Conservation (phyloP, 2,329 filamentous ascomycete genomes). For the Fusarium robinianum region DNA sequence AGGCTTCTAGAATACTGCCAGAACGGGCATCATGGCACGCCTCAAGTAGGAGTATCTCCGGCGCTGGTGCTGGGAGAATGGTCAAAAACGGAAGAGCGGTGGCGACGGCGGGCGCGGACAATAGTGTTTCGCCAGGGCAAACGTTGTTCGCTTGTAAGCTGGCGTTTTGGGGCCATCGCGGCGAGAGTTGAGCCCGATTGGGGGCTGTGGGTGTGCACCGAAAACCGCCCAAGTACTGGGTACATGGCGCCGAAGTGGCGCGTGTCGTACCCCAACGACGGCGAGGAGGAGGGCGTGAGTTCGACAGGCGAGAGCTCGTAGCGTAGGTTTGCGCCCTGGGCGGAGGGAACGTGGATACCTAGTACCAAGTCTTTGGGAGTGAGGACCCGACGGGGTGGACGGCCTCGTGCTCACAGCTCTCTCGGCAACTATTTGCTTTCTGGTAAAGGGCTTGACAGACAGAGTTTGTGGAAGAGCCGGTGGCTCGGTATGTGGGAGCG, state of each 20-base stretch:
- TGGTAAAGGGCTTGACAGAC: conserved; percentile 17
- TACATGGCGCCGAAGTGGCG: conserved; percentile 17
- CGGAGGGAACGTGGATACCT: conserved; percentile 12
- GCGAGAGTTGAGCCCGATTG: conserved; percentile 1
- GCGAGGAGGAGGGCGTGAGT: conserved; percentile 23
- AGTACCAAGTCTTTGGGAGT: conserved; percentile 18
- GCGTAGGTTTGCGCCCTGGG: conserved; percentile 20
- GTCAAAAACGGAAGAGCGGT: conserved; percentile 10
- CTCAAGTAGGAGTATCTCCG: conserved; percentile 13
- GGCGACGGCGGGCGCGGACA: conserved; percentile 5
- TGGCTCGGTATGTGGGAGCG: conserved; percentile 25
- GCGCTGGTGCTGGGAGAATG: conserved; percentile 5
- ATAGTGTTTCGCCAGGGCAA: conserved; percentile 24
- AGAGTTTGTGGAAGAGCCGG: conserved; percentile 31
- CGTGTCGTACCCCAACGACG: conserved; percentile 4
- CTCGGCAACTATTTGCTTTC: conserved; percentile 20
- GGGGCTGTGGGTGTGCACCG: conserved; percentile 18
- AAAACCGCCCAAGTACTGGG: conserved; percentile 25
- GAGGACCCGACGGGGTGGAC: conserved; percentile 18
- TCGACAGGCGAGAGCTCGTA: conserved; percentile 8
- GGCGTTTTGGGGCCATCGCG: conserved; percentile 8
- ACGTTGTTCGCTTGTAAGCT: conserved; percentile 17
- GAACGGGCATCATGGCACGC: conserved; percentile 18
- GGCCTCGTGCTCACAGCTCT: conserved; percentile 15
- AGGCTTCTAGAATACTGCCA: conserved; percentile 33